Conservation (phyloP, 805 yeast species). For the Deakozyma indianensis region DNA sequence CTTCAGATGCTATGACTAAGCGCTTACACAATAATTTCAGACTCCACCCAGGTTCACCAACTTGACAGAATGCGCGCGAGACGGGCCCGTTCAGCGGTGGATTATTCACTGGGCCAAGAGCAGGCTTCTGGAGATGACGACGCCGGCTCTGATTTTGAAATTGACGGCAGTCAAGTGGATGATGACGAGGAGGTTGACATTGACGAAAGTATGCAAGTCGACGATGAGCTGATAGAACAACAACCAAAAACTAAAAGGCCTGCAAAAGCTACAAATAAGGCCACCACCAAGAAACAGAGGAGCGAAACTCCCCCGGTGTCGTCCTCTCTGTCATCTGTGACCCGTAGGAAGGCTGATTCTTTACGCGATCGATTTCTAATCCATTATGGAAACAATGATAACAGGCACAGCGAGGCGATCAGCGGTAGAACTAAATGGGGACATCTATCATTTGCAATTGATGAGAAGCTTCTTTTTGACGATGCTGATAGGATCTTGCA, state of each 20-base stretch:
- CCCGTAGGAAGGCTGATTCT: slow-evolving; percentile 12
- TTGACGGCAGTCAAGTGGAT: neutral
- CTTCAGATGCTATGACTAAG: no score
- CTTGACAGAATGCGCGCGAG: neutral
- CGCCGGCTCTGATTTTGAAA: neutral
- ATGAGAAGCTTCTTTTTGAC: slow-evolving; percentile 3
- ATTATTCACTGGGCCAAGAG: neutral
- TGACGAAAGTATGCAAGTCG: neutral
- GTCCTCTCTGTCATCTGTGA: neutral
- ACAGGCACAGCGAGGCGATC: slow-evolving; percentile 26
- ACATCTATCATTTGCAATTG: slow-evolving; percentile 30
- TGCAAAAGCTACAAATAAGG: slow-evolving; percentile 16
- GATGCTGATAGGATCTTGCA: no score
- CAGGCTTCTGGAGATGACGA: neutral
- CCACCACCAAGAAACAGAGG: slow-evolving; percentile 1
- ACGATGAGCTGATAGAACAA: neutral
- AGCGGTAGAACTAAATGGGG: slow-evolving; percentile 36
- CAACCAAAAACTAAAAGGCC: no score
- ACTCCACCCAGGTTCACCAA: no score
- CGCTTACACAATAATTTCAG: no score
- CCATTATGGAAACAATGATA: slow-evolving; percentile 35
- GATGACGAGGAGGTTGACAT: neutral
- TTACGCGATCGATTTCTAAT: slow-evolving; percentile 28
- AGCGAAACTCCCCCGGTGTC: no score
- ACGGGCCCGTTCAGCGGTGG: neutral